Percentiles rank a stretch among this genome's conserved stretches.
Evolutionary conservation across 768 basidiomycete species (phyloP).

Genomic region (Tricholomella constricta): DNA sequence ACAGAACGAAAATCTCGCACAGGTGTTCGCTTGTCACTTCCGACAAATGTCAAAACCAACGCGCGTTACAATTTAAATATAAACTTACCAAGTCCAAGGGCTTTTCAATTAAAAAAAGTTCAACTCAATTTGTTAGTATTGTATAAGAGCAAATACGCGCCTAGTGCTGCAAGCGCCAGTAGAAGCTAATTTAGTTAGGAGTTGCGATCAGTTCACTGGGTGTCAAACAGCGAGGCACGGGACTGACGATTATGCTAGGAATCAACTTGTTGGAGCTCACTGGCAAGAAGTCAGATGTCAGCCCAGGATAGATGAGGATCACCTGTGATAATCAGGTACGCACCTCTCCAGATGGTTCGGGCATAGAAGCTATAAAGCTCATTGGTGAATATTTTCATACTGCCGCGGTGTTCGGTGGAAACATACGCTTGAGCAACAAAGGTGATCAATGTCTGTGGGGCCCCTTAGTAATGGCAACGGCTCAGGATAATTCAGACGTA

Average conservation of each 20-base stretch:
- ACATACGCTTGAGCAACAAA: slow-evolving; percentile 10
- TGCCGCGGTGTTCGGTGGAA: neutral
- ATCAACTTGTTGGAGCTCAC: slow-evolving; percentile 1
- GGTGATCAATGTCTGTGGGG: slow-evolving; percentile 4
- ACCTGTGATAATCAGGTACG: neutral
- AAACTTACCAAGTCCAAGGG: slow-evolving; percentile 7
- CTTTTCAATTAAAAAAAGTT: too few species aligned
- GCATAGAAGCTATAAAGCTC: slow-evolving; percentile 3
- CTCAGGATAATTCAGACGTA: neutral
- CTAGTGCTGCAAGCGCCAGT: slow-evolving; percentile 4
- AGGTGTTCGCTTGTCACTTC: slow-evolving; percentile 11
- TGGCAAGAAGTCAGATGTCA: neutral
- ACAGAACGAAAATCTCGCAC: too few species aligned
- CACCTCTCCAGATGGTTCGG: slow-evolving; percentile 13
- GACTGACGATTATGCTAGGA: neutral
- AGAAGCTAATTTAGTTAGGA: neutral
- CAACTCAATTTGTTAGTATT: too few species aligned
- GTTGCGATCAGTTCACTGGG: too few species aligned
- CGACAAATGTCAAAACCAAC: neutral
- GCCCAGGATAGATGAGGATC: neutral
- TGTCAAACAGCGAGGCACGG: neutral
- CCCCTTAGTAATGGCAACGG: neutral
- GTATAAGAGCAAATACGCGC: too few species aligned
- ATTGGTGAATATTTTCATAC: neutral
- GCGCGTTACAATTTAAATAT: neutral